These are phyloP conservation scores for Fusarium luffae DNA, from an alignment of 2,329 filamentous ascomycete genomes.

Conservation along the genomic window DNA sequence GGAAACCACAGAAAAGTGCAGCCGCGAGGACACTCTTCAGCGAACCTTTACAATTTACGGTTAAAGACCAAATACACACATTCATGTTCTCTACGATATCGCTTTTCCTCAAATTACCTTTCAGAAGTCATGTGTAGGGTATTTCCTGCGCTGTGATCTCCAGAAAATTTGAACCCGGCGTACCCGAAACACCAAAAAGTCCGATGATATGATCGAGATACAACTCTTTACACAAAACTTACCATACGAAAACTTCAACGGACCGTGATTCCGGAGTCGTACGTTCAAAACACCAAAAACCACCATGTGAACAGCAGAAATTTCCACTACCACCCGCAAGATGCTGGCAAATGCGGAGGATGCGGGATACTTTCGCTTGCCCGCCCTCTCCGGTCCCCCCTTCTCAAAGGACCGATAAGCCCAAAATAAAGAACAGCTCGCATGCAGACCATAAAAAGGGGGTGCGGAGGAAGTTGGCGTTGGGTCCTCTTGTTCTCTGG, in stretches of 20 bases:
- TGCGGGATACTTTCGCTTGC: slow-evolving; percentile 32
- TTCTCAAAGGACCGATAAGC: slow-evolving; percentile 30
- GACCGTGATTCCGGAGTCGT: slow-evolving; percentile 4
- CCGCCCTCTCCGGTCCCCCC: slow-evolving; percentile 6
- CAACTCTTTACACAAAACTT: neutral
- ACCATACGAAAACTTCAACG: neutral
- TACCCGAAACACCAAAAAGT: neutral
- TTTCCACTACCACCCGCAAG: slow-evolving; percentile 7
- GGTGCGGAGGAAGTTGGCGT: slow-evolving; percentile 20
- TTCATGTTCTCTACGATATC: neutral
- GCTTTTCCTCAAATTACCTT: no score
- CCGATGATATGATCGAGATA: neutral
- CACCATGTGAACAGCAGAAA: slow-evolving; percentile 18
- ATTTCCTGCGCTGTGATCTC: neutral
- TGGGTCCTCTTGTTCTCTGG: slow-evolving; percentile 20
- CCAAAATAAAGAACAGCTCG: slow-evolving; percentile 7
- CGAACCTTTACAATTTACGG: neutral
- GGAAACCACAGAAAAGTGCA: neutral
- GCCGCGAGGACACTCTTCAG: neutral
- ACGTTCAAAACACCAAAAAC: neutral
- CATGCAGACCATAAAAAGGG: slow-evolving; percentile 13
- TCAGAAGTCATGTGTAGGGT: neutral
- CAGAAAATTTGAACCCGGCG: fast-evolving
- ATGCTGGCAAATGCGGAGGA: slow-evolving; percentile 30
- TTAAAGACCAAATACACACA: neutral